Evolutionary conservation across 2,329 filamentous ascomycete species (phyloP), one percentile per base, ranked within the genome.

Genomic region (Chaetomiaceae sp.): DNA sequence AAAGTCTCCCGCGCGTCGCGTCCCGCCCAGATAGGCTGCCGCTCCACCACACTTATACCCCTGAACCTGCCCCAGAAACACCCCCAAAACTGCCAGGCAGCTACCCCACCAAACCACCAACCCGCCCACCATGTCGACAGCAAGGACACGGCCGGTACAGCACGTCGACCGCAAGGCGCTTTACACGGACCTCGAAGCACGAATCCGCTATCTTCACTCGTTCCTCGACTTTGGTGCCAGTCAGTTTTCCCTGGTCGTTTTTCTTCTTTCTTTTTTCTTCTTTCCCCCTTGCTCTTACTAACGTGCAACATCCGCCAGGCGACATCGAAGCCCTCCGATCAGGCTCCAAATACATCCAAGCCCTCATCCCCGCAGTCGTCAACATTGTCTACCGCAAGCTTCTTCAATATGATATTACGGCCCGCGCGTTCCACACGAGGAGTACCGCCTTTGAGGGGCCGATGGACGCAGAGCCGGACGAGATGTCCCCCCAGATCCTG

Each of bases 331-430:
- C 86, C 34, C 76, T 91, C 33, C 74, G 79, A 13, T 73, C 75
- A 3, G 86, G 86, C 55, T 74, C 81, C 53, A 89, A 89, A 66
- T 89, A 89, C 69, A 85, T 90, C 71, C 86, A 86, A 62, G 81
- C 84, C n/a, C 78, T 92, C 27, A 89, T 92, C 56, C 89, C 89
- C 1, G 84, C 87, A 40, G 79, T 93, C 19, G 87, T 92, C 62
- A 89, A 91, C 68, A 87, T 90, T 54, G 86, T 92, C 30, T 93
- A 92, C 73, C 83, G 83, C 63, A 92, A 92, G 65, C 77, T 93
- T 0, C 73, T 92, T 10, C 80, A 83, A 62, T 88, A 87, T 68
- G 88, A 92, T 64, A 88, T 92, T 66, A 93, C 88, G 4, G 86
- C 88, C 1, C 79, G 86, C 47, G 86, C 86, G 13, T 89, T 92